Evolutionary conservation across 768 basidiomycete species (phyloP).

Genomic region (Boletus subcaerulescens): DNA sequence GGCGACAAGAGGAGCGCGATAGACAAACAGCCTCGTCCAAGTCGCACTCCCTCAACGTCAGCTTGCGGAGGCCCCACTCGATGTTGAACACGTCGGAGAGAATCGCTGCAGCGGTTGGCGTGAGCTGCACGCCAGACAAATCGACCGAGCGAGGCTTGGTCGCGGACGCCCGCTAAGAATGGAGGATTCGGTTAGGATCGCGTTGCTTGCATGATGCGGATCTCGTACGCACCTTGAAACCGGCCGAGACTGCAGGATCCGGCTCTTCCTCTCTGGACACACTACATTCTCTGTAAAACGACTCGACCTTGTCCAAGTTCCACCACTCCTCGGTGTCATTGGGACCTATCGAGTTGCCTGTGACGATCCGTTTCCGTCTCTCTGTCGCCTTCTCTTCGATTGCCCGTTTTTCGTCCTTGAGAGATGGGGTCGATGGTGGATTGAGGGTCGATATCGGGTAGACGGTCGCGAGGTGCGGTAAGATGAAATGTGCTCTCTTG

Average conservation of each 20-base stretch:
- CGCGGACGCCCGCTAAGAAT: conserved; percentile 46
- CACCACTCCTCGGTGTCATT: conserved; percentile 66
- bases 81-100: conserved; percentile 89
- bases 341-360: conserved; percentile 44
- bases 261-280: conserved; percentile 69
- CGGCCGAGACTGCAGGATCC: conserved; percentile 60
- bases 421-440: conserved; percentile 75
- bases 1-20: not conserved
- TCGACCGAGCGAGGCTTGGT: conserved; percentile 70
- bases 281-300: conserved; percentile 86
- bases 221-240: conserved; percentile 57
- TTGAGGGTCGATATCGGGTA: conserved; percentile 87
- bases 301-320: conserved; percentile 79
- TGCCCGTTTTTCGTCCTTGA: conserved; percentile 80
- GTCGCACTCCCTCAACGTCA: conserved; percentile 84
- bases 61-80: conserved; percentile 88
- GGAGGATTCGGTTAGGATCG: not conserved
- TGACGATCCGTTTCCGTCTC: conserved; percentile 61
- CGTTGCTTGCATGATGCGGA: not conserved
- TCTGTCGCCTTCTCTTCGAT: conserved; percentile 75
- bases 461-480: conserved; percentile 80
- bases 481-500: conserved; percentile 88
- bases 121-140: conserved; percentile 77
- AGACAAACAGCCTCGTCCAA: conserved; percentile 70
- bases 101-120: conserved; percentile 64